Base-by-base conservation (phyloP, 2,329 filamentous ascomycete genomes). In the Ustilaginoidea virens region DNA sequence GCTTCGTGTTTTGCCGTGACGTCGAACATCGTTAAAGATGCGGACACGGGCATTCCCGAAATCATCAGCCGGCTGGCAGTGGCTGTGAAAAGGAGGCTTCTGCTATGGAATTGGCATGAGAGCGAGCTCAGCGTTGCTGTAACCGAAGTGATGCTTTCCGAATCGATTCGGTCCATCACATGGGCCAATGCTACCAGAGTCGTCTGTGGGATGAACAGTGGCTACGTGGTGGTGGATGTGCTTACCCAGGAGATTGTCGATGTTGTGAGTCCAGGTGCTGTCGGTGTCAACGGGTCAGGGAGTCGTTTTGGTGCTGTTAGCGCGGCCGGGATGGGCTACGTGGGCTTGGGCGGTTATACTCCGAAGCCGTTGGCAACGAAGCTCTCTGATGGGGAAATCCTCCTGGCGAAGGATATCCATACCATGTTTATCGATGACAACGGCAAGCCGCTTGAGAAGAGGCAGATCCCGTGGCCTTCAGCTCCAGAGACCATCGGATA, bases 341-440 rank as follows among this genome's bases (percentile, higher is more conserved):
- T 96, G 69, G 87, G 87, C 1, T 75, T 96, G 48, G 85, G 82
- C 28, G 80, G 82, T 23, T 90, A 85, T 60, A 82, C 87, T 32
- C 87, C 90, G 2, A 92, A 82, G 45, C 92, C 90, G 5, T 64
- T 98, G 42, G 82, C 82, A 5, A 77, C 86, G 5, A 78, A 78
- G 40, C 63, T 98, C 9, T 70, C 73, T 3, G 80, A 92, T 38
- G 80, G 81, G 4, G 72, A 94, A 53, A 71, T 96, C 48, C 58
- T 98, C 33, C 64, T 98, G n/a, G 83, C 87, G n/a, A 93, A 92
- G 51, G 90, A 98, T 42, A 83, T 94, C 44, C 92, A 94, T 49
- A 92, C 86, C 1, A 60, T 94, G 29, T 98, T 98, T 49, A 80
- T 93, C 39, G 78, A 90, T 33, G 70, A 78, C 8, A 67, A 83